A percentile compares a stretch with the other conserved stretches of the same genome.
These are phyloP conservation scores for Fusarium sp. DNA, from an alignment of 2,329 filamentous ascomycete species.

Conservation along the genomic window DNA sequence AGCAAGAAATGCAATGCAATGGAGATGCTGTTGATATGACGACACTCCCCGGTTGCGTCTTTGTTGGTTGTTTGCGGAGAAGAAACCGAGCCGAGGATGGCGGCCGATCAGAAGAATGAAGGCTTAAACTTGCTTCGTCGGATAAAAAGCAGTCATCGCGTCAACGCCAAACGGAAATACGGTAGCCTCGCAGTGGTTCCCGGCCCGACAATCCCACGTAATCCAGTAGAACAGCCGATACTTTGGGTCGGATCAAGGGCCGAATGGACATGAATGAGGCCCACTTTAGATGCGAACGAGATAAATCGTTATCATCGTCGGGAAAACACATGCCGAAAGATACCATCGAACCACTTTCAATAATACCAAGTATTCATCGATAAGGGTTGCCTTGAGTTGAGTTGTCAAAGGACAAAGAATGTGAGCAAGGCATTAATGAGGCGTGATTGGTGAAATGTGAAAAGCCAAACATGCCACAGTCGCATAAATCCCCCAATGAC, in stretches of 20 bases:
- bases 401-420: conserved; percentile 24
- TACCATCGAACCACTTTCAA: conserved; percentile 37
- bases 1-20: neutral
- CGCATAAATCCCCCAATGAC: conserved; percentile 8
- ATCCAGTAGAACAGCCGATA: neutral
- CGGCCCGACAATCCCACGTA: conserved; percentile 10
- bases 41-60: conserved; percentile 3
- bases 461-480: conserved; percentile 25
- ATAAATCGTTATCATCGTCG: conserved; percentile 6
- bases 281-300: conserved; percentile 21
- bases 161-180: conserved; percentile 14
- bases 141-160: conserved; percentile 4
- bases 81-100: conserved; percentile 16
- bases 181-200: neutral
- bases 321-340: conserved; percentile 29
- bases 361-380: conserved; percentile 13
- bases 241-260: conserved; percentile 17
- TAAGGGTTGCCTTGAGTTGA: conserved; percentile 14
- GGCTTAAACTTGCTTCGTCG: neutral
- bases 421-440: neutral
- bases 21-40: conserved; percentile 14
- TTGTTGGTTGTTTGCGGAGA: conserved; percentile 21
- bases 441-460: conserved; percentile 21
- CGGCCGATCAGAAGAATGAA: conserved; percentile 2
- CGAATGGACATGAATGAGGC: conserved; percentile 18